Conservation (phyloP, 106 monocot genomes). For the Acorus gramineus region DNA sequence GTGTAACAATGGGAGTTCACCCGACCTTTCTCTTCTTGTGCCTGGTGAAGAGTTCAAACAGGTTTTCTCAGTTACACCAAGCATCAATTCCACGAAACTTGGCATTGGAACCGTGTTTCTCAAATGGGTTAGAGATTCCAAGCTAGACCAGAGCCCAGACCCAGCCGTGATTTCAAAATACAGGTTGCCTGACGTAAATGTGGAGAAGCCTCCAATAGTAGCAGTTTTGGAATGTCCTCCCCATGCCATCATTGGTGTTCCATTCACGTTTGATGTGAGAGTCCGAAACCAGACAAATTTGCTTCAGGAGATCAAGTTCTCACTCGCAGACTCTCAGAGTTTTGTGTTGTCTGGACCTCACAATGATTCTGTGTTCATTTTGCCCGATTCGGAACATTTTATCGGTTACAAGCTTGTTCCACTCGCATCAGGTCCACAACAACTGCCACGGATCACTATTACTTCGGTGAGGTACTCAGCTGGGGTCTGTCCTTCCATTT, state of each 20-base stretch:
- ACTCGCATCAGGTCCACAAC: constrained; percentile 57
- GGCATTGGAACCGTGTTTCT: constrained; percentile 44
- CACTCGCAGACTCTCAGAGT: constrained; percentile 68
- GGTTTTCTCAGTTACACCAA: constrained; percentile 59
- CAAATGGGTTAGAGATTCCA: constrained; percentile 46
- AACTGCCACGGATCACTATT: constrained; percentile 55
- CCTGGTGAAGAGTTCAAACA: constrained; percentile 78
- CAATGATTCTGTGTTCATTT: constrained; percentile 35
- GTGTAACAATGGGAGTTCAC: constrained; percentile 20
- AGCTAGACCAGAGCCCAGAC: constrained; percentile 3
- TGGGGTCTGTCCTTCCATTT: constrained; percentile 37
- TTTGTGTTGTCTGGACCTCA: constrained; percentile 91
- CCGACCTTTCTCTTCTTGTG: constrained; percentile 25
- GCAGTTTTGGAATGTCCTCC: constrained; percentile 67
- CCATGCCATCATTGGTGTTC: constrained; percentile 64
- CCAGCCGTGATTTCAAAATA: constrained; percentile 31
- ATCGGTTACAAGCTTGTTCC: constrained; percentile 74
- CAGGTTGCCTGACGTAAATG: constrained; percentile 44
- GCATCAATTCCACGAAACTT: constrained; percentile 22
- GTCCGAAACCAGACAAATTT: constrained; percentile 59
- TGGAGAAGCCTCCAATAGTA: constrained; percentile 73
- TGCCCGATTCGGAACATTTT: constrained; percentile 64
- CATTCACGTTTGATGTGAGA: constrained; percentile 56
- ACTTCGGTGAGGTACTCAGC: constrained; percentile 76
- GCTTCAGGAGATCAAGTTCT: constrained; percentile 90